Percentiles rank a stretch among this genome's conserved stretches.
phyloP scores from a whole-genome alignment of 345 rosid genomes.

The Euclidium syriacum region DNA sequence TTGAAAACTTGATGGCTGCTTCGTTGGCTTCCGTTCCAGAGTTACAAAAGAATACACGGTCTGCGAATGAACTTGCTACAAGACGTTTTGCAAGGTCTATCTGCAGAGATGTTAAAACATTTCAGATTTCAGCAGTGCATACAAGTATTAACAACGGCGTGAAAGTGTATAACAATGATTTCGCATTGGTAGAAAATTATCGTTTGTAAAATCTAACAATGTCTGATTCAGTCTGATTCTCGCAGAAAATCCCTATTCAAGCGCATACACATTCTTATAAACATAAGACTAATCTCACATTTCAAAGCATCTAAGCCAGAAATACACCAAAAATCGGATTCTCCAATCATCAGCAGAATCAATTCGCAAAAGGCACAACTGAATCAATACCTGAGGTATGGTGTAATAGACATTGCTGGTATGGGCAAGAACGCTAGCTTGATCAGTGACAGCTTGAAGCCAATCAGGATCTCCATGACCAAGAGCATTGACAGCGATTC shows the following conservation, averaged over 20 bases:
- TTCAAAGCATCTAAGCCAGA: background rate
- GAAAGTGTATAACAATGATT: background rate
- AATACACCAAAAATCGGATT: background rate
- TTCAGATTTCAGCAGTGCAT: background rate
- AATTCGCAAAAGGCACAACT: background rate
- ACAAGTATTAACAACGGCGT: background rate
- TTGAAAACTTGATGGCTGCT: conserved; percentile 89
- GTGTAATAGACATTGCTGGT: conserved; percentile 73
- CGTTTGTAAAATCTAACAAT: too few relatives aligned
- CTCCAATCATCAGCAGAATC: background rate
- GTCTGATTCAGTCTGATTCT: too few relatives aligned
- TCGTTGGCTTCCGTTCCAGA: conserved; percentile 97
- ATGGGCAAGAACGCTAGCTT: conserved; percentile 64
- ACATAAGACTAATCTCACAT: background rate
- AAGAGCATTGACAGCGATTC: conserved; percentile 81
- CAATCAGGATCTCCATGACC: conserved; percentile 86
- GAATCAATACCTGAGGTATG: conserved; percentile 58
- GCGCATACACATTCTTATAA: too few relatives aligned
- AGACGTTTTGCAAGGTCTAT: conserved; percentile 75
- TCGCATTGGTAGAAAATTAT: too few relatives aligned
- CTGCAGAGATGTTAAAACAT: conserved; percentile 30
- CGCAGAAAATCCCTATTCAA: background rate
- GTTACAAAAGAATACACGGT: conserved; percentile 77
- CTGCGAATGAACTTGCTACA: conserved; percentile 74
- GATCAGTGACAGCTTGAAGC: conserved; percentile 62